Evolutionary conservation across 139 green algal species (phyloP), one percentile per base, ranked within the genome.

Genomic region (Picochlorum costavermella): DNA sequence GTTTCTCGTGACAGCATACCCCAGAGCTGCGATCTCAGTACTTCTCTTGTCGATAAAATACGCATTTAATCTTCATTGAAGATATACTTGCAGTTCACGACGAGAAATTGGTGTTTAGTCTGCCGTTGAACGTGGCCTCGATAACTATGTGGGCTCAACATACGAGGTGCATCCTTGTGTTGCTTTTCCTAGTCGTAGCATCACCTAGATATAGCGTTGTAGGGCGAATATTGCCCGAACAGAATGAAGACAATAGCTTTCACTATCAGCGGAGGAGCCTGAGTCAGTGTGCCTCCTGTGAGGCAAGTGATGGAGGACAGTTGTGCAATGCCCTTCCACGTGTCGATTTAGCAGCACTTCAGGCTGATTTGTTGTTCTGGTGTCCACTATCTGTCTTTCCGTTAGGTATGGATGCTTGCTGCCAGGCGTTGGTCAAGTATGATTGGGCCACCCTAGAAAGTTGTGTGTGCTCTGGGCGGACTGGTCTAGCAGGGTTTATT

Each of bases 341-440:
- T 53, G 46, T 53, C 1, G 46, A 53, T 53, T 28, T 20, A 53
- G n/a, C 46, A 23, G n/a, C 17, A 9, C 17, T 53, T 28, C 46
- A 23, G n/a, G n/a, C 16, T 53, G n/a, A 23, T 26, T 53, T 53
- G 20, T 20, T 53, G 20, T 23, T 53, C 6, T 20, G 17, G 17
- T 53, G 46, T 3, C 46, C 46, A 53, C 17, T 23, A 23, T 28
- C 46, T 23, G 17, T 53, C 16, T 28, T 23, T 23, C n/a, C 17
- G 46, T 20, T 23, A 20, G 46, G 46, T 53, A 53, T 53, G 46
- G 46, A 53, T 53, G 46, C 46, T 53, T 53, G 46, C 46, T 53
- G 46, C 14, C 46, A 51, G 17, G 16, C 46, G 6, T 2, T 51
- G 46, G 16, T 51, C 16, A 20, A 51, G 16, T 51, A 26, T 23